phyloP scores from a whole-genome alignment of 2,329 filamentous ascomycete species.

The Leptographium lundbergii region DNA sequence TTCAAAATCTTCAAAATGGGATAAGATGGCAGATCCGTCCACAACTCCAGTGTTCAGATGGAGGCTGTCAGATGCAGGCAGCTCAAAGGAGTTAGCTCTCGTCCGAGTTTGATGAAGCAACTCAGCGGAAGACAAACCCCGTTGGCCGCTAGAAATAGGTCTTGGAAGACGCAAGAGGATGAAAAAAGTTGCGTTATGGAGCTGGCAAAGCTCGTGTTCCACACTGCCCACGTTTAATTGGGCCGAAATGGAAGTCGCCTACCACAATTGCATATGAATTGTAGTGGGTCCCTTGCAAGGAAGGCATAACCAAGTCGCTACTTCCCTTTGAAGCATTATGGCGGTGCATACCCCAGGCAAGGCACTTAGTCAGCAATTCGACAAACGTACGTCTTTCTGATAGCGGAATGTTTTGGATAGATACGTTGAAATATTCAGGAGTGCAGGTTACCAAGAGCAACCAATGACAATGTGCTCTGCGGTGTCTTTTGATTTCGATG shows the following conservation, averaged over 20 bases:
- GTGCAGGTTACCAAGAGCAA: neutral
- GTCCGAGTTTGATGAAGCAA: neutral
- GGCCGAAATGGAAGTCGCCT: neutral
- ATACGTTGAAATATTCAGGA: neutral
- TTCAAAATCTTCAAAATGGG: neutral
- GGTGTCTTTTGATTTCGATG: neutral
- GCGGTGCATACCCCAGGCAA: neutral
- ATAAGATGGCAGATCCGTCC: neutral
- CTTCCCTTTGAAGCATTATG: neutral
- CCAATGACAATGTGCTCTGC: neutral
- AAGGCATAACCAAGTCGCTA: neutral
- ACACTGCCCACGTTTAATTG: neutral
- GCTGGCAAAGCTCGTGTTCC: neutral
- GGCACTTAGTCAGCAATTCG: neutral
- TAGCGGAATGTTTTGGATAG: neutral
- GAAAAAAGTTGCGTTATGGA: neutral
- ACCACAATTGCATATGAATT: neutral
- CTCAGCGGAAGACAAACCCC: neutral
- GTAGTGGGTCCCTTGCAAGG: neutral
- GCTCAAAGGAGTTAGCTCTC: neutral
- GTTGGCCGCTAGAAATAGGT: neutral
- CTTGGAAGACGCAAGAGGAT: neutral
- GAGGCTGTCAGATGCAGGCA: neutral
- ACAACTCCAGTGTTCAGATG: neutral
- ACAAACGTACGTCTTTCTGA: neutral